phyloP scores from a whole-genome alignment of 2,329 filamentous ascomycete species.

The Sclerotinia spermophila region DNA sequence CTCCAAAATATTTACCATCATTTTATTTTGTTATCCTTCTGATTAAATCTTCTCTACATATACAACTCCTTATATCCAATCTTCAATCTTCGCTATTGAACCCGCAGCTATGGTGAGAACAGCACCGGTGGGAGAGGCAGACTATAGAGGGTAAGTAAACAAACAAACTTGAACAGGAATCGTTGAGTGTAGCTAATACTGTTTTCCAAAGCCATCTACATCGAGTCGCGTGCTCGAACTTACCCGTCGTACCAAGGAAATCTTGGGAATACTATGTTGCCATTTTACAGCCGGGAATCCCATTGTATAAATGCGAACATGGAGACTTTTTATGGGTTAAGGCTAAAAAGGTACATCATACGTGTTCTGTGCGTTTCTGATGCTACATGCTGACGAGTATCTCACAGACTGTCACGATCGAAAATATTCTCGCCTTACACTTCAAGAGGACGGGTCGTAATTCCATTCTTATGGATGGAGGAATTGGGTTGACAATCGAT shows the following conservation, averaged over 20 bases:
- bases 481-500: neutral
- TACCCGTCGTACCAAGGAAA: neutral
- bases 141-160: neutral
- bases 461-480: neutral
- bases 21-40: neutral
- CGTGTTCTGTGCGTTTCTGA: no score
- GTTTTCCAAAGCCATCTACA: neutral
- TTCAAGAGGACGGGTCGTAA: neutral
- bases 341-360: neutral
- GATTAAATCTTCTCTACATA: neutral
- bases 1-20: neutral
- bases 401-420: neutral
- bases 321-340: slow-evolving; percentile 3
- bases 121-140: neutral
- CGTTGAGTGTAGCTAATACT: neutral
- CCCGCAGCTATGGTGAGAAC: neutral
- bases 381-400: neutral
- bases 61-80: neutral
- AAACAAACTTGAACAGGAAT: rapidly evolving
- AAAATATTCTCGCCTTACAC: neutral
- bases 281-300: neutral
- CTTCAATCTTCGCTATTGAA: neutral
- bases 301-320: neutral
- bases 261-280: slow-evolving; percentile 7
- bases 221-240: slow-evolving; percentile 4